Base-by-base conservation (phyloP, 495 filamentous ascomycete species). In the Eremomyces bilateralis region DNA sequence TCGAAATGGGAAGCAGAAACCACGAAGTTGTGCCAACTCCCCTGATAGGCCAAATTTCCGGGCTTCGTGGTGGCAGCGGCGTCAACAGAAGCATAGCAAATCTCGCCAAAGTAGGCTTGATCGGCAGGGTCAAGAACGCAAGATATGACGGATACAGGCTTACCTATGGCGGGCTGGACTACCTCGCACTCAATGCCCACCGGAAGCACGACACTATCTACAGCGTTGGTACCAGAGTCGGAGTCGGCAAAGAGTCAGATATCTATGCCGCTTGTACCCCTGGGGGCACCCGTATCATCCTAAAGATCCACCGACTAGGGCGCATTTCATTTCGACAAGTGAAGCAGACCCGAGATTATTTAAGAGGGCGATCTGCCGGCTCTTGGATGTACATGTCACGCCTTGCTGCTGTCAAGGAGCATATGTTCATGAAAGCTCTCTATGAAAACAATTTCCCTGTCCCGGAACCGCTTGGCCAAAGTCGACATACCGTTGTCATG, bases 381-480 rank as follows among this genome's bases (percentile, higher is more conserved):
- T 81, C 73, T 28, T 99, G 88, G 88, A 91, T 93, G 83, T 92
- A 95, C 58, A 84, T 99, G 62, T 82, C 75, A 2, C 69, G 84
- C 15, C 62, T 99, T 20, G 80, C 90, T 13, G 88, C 88, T 16
- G 64, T 82, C 59, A 90, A 85, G 48, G 88, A 99, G 53, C 90
- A 64, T 50, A 71, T 77, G 4, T 90, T 94, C 52, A 93, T 99
- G 85, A 69, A 71, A 41, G 79, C 74, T 1, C 69, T 99, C 0
- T 55, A 63, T 16, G 65, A 78, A 15, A 79, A 83, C 38, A 81
- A 75, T 2, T 94, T 95, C 49, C 66, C 76, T 0, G 88, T 99
- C 0, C 88, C 88, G 22, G 69, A 76, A 38, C 83, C 90, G 0
- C 62, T 95, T 21, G 64, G 70, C 4, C 82, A 91, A 56, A 84